Base-by-base conservation (phyloP, 192 early-diverging fungal genomes). In the Gonapodya sp. region DNA sequence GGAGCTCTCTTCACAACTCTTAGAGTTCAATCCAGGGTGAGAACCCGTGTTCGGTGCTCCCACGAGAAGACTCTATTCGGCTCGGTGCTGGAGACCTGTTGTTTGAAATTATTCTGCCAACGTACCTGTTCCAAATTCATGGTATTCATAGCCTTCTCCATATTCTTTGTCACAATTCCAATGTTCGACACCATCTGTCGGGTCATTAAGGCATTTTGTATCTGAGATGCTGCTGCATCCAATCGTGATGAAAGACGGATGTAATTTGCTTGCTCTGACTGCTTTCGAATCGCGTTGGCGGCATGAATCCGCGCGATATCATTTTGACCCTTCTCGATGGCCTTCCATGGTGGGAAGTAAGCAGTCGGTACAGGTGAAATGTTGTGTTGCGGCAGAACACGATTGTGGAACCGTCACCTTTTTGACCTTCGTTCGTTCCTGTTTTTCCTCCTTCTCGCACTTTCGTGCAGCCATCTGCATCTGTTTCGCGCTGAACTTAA, bases 111-210 rank as follows among this genome's bases (percentile, higher is more conserved):
- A n/a, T n/a, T n/a, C n/a, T n/a, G n/a, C n/a, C n/a, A n/a, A 14
- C 77, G 31, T 85, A 94, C 94, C 91, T 94, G 93, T 83, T 98
- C 98, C 37, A 99, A 88, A 83, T 98, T 96, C 96, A 99, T 98
- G 35, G 92, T 91, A 64, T 91, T 84, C 95, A 97, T 94, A 16
- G 96, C 96, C 85, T 89, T 93, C 79, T 98, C 96, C 94, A 99
- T 97, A 18, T 93, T 93, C 81, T 93, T 92, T 24, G 46, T 64
- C 73, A 98, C 96, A 31, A 97, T 94, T 73, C 86, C 90, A 2
- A 92, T 91, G 95, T 98, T 98, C 2, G 91, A 92, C 73, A 86
- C 85, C 14, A 94, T 94, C 18, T 96, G 93, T 80, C 89, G 89
- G 73, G 92, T 91, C 97, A 98, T 99, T 0, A 93, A 95, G 0